A percentile compares a stretch with the other conserved stretches of the same genome.
Conservation (phyloP, 2,329 filamentous ascomycete genomes). For the Paraphoma sp. region DNA sequence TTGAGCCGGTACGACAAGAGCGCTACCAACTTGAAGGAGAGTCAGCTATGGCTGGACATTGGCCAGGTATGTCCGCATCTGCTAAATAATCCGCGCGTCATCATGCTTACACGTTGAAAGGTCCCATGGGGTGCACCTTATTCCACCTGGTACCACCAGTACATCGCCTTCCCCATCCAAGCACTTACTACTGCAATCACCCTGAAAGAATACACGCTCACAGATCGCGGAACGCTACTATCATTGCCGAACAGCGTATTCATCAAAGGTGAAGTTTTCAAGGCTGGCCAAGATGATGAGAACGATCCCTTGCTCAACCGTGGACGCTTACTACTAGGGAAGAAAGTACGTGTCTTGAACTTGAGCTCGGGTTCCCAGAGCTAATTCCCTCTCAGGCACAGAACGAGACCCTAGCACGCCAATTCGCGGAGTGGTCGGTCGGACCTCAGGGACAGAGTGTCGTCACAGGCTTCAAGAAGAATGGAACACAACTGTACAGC, state of each 20-base stretch:
- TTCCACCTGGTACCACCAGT: constrained; percentile 58
- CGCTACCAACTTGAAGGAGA: constrained; percentile 59
- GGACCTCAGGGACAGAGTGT: constrained; percentile 46
- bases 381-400: constrained; percentile 14
- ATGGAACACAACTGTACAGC: constrained; percentile 48
- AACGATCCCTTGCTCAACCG: constrained; percentile 53
- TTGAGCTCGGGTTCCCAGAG: too few relatives aligned
- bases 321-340: constrained; percentile 51
- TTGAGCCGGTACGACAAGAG: constrained; percentile 57
- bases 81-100: too few relatives aligned
- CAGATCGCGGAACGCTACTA: constrained; percentile 55
- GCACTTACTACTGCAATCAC: constrained; percentile 52
- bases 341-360: constrained; percentile 11
- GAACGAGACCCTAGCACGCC: constrained; percentile 43
- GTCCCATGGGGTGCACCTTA: constrained; percentile 55
- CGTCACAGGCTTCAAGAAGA: constrained; percentile 48
- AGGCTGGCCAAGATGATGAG: constrained; percentile 43
- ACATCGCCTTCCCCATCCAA: constrained; percentile 54
- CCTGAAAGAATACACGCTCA: constrained; percentile 56
- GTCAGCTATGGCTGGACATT: constrained; percentile 53
- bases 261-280: constrained; percentile 48
- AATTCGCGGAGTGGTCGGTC: constrained; percentile 51
- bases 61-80: constrained; percentile 44
- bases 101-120: constrained; percentile 11
- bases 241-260: constrained; percentile 45